Conservation (phyloP, 495 filamentous ascomycete genomes). For the Parachaetomium inaequale region DNA sequence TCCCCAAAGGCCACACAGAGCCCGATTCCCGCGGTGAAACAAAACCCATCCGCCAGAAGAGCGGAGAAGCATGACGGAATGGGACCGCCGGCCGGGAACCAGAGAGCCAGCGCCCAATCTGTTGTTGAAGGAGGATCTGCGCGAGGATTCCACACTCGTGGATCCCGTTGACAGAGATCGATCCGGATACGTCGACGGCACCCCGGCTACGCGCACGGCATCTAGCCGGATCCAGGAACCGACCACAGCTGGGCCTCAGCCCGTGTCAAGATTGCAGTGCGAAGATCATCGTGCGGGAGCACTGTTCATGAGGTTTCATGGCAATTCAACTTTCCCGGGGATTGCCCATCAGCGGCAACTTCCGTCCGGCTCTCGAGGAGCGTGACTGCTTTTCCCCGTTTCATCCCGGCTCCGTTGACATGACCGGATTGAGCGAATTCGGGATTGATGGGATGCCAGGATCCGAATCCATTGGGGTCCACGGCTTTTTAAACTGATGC, state of each 20-base stretch:
- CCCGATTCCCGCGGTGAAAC: background rate
- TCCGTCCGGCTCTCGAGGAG: background rate
- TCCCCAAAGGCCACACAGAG: background rate
- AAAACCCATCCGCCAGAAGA: background rate
- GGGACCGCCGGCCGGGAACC: background rate
- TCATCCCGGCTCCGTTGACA: background rate
- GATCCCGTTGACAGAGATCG: constrained; percentile 5
- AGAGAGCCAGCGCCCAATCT: background rate
- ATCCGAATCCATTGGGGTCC: background rate
- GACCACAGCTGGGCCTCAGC: background rate
- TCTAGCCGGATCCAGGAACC: background rate
- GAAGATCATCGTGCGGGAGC: constrained; percentile 2
- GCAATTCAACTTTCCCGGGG: background rate
- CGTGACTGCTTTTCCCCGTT: background rate
- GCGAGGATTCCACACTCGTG: constrained; percentile 11
- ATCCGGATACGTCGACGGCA: constrained; percentile 6
- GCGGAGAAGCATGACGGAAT: constrained; percentile 8
- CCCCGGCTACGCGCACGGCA: constrained; percentile 2
- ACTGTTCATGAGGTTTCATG: background rate
- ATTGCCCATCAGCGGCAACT: background rate
- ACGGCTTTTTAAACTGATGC: no score
- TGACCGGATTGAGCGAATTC: background rate
- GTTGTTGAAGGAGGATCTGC: constrained; percentile 8
- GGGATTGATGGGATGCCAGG: background rate
- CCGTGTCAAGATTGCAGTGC: constrained; percentile 4